Base-by-base conservation (phyloP, 1,284 basidiomycete species). In the Pseudozyma sp. region DNA sequence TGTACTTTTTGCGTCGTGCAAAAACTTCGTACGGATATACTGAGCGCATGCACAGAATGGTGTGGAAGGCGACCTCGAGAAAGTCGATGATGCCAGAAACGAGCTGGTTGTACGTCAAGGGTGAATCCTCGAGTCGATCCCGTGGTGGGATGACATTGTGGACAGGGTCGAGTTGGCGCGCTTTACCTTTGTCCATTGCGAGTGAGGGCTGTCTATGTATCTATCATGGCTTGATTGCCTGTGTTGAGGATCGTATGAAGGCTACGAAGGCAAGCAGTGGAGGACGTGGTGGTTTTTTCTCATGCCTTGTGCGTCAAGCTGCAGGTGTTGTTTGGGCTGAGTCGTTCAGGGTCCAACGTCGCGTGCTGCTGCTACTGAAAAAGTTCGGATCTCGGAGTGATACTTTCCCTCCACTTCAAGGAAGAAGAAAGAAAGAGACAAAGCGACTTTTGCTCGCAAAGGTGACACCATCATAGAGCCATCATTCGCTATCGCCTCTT, bases 21-120 rank as follows among this genome's bases (percentile, higher is more conserved):
- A 98, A 98, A 13, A 96, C 88, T 39, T 93, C 92, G 10, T 90
- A 87, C 0, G 95, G 95, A 80, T 98, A 98, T 51, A 98, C 89
- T 70, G 92, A 90, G 25, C 95, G 91, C 25, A 95, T 90, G 81
- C 93, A 96, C 1, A 98, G 88, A 66, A 98, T 93, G 1, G 91
- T 92, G 83, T 97, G 95, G 64, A 97, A 91, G 1, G 93, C 92
- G 25, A 95, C 92, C 85, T 98, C 95, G 77, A 98, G 66, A 36
- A 78, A 78, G 12, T 78, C 65, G 31, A 72, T 49, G 64, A 78
- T 58, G 44, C 65, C 60, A 4, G 69, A 58, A 21, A 78, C 56
- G 25, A 72, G 65, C 56, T 78, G 66, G 48, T 78, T 71, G 66
- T 75, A 78, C 11, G 72, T 64, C 7, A 78, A 58, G 3, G 71